Evolutionary conservation across 2,329 filamentous ascomycete species (phyloP).

Genomic region (Whalleya microplaca): DNA sequence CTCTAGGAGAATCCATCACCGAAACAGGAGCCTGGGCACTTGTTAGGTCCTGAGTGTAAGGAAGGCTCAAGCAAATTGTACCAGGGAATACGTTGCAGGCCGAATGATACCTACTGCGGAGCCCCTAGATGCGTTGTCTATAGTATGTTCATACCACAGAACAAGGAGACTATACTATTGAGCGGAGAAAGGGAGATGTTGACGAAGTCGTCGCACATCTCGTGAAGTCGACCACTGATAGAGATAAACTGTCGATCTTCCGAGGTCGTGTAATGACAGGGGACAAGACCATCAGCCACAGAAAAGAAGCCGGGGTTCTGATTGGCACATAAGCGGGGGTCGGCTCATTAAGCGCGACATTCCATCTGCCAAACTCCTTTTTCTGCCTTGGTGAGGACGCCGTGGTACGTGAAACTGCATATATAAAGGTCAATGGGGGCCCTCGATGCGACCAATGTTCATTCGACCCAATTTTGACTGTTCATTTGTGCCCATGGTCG

Average conservation of each 20-base stretch:
- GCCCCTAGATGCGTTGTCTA: conserved; percentile 7
- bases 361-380: conserved; percentile 14
- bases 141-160: conserved; percentile 9
- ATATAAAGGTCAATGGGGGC: conserved; percentile 35
- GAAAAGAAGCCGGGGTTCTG: conserved; percentile 16
- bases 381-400: conserved; percentile 31
- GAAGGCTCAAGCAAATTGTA: conserved; percentile 14
- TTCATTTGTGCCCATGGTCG: conserved; percentile 25
- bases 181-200: conserved; percentile 13
- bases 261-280: conserved; percentile 4
- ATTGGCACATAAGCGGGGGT: conserved; percentile 34
- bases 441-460: conserved; percentile 28
- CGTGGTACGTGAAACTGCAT: conserved; percentile 24
- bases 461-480: conserved; percentile 15
- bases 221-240: not conserved
- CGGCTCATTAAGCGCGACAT: conserved; percentile 26
- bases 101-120: conserved; percentile 8
- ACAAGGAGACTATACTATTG: conserved; percentile 12
- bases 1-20: conserved; percentile 3
- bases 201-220: conserved; percentile 18
- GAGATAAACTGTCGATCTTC: conserved; percentile 2
- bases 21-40: conserved; percentile 6
- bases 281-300: conserved; percentile 27
- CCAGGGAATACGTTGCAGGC: conserved; percentile 11
- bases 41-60: not conserved